These are phyloP conservation scores for Microbotryomycetes sp. DNA, from an alignment of 1,284 basidiomycete species.

Conservation along the genomic window DNA sequence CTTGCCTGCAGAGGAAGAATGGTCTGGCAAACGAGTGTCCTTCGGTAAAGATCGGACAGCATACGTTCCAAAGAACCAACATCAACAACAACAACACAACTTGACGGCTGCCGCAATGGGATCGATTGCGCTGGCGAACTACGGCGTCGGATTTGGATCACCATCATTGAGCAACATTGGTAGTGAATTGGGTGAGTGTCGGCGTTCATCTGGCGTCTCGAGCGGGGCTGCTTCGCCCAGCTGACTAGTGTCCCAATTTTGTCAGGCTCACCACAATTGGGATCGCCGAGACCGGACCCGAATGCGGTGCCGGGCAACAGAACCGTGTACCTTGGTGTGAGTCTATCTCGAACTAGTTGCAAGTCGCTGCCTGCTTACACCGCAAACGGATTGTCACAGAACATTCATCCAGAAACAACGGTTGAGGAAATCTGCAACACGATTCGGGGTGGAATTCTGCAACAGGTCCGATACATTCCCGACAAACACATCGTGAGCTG, in stretches of 20 bases:
- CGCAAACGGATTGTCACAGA: constrained; percentile 46
- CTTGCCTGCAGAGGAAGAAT: constrained; percentile 75
- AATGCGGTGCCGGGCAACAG: constrained; percentile 55
- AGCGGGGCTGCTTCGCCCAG: not conserved
- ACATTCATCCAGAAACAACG: constrained; percentile 86
- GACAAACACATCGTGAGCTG: constrained; percentile 85
- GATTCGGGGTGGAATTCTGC: constrained; percentile 78
- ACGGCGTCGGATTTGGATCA: constrained; percentile 41
- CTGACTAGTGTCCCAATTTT: constrained; percentile 46
- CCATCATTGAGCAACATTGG: constrained; percentile 12
- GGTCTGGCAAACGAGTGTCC: constrained; percentile 90
- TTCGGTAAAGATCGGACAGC: constrained; percentile 70
- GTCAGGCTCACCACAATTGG: constrained; percentile 8
- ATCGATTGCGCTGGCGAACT: constrained; percentile 32
- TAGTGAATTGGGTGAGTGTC: constrained; percentile 3
- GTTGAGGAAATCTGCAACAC: constrained; percentile 89
- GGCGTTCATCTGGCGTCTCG: not conserved
- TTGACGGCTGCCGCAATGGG: constrained; percentile 42
- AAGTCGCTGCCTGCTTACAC: no score
- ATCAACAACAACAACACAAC: constrained; percentile 46
- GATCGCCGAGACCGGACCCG: constrained; percentile 18
- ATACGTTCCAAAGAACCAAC: constrained; percentile 84
- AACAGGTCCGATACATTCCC: constrained; percentile 79
- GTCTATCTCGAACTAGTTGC: no score
- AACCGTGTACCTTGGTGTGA: constrained; percentile 66